phyloP scores from a whole-genome alignment of 371 early-diverging fungal species.

The Batkoa obscura region DNA sequence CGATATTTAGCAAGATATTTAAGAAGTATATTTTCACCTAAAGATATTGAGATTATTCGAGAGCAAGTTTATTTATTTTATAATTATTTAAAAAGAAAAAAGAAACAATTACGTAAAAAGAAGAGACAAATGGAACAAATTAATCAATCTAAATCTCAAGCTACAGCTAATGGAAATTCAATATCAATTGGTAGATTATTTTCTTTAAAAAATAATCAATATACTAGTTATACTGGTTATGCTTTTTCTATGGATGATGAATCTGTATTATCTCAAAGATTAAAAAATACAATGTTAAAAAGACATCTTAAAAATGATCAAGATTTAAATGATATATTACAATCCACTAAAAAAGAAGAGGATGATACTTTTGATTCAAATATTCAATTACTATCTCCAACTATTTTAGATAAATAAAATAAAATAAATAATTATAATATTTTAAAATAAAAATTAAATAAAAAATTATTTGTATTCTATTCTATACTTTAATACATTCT shows the following conservation, averaged over 20 bases:
- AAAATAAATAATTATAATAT: too few species aligned
- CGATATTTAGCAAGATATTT: constrained; percentile 36
- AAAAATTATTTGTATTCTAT: too few species aligned
- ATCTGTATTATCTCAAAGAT: neutral
- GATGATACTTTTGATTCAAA: too few species aligned
- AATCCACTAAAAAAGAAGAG: too few species aligned
- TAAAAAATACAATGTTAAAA: neutral
- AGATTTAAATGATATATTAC: too few species aligned
- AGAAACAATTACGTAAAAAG: neutral
- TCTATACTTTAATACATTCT: too few species aligned
- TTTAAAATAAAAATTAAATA: too few species aligned
- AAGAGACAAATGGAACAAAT: neutral
- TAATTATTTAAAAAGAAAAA: neutral
- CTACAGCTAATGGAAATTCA: neutral
- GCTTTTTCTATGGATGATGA: constrained; percentile 3
- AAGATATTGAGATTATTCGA: constrained; percentile 51
- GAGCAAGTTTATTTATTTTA: constrained; percentile 14
- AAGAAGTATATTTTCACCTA: constrained; percentile 38
- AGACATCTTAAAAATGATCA: too few species aligned
- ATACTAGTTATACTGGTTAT: neutral
- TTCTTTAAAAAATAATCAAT: neutral
- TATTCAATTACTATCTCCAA: too few species aligned
- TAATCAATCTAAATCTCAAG: neutral
- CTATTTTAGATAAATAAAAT: too few species aligned
- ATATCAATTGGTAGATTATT: neutral